Conservation (phyloP, 2,329 filamentous ascomycete genomes). For the Colletotrichum chrysophilum region DNA sequence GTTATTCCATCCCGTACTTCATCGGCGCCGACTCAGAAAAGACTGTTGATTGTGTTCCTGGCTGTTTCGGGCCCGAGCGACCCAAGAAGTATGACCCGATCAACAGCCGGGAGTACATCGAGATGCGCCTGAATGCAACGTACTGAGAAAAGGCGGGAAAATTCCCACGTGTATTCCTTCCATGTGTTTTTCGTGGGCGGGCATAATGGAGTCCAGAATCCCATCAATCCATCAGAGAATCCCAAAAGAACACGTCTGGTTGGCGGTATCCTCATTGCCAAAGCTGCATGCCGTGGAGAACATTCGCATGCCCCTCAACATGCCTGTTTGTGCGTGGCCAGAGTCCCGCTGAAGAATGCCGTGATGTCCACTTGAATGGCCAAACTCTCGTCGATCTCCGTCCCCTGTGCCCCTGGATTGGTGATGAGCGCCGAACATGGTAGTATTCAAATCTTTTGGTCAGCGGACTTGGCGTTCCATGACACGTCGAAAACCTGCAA, state of each 20-base stretch:
- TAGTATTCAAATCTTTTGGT: background rate
- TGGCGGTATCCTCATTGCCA: background rate
- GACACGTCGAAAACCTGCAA: background rate
- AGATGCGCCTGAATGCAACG: constrained; percentile 29
- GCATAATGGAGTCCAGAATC: background rate
- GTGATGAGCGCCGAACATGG: background rate
- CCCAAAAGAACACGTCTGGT: background rate
- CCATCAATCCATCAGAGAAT: background rate
- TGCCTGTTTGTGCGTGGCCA: background rate
- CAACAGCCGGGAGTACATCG: constrained; percentile 30
- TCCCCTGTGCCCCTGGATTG: background rate
- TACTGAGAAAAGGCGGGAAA: constrained; percentile 7
- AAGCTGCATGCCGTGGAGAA: background rate
- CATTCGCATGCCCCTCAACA: background rate
- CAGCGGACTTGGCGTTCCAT: background rate
- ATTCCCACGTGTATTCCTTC: background rate
- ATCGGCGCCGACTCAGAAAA: constrained; percentile 53
- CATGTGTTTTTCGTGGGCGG: background rate
- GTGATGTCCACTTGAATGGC: background rate
- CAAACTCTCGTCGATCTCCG: background rate
- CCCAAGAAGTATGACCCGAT: constrained; percentile 55
- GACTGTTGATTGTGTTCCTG: constrained; percentile 57
- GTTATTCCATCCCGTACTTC: constrained; percentile 68
- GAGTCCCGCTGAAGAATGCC: background rate
- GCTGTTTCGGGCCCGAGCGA: constrained; percentile 44